A percentile compares a stretch with the other conserved stretches of the same genome.
phyloP scores from a whole-genome alignment of 2,329 filamentous ascomycete species.

The Claviceps monticola region DNA sequence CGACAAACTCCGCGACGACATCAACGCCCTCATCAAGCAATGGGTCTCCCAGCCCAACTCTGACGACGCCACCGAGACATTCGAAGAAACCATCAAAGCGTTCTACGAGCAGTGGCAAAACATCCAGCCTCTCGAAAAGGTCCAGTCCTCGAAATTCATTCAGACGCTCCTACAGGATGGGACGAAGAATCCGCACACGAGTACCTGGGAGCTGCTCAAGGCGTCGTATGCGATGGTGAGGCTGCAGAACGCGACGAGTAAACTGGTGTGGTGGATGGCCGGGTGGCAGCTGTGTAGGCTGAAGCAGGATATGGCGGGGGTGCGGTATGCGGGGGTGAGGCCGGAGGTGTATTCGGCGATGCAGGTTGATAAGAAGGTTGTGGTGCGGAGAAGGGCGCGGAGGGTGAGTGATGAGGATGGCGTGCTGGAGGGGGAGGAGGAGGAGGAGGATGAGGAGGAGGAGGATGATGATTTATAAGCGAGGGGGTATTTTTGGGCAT shows the following conservation, averaged over 20 bases:
- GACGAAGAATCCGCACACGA: constrained; percentile 14
- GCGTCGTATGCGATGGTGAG: constrained; percentile 33
- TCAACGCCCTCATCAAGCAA: constrained; percentile 13
- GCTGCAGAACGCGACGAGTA: constrained; percentile 9
- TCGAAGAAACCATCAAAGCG: constrained; percentile 16
- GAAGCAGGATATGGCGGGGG: constrained; percentile 22
- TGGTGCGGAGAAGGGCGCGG: constrained; percentile 10
- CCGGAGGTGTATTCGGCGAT: constrained; percentile 22
- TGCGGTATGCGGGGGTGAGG: constrained; percentile 17
- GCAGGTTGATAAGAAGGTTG: constrained; percentile 21
- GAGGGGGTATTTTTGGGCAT: not conserved
- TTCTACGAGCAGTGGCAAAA: constrained; percentile 27
- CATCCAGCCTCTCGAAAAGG: constrained; percentile 23
- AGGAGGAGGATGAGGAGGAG: not conserved
- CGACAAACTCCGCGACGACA: constrained; percentile 11
- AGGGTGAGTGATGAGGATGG: constrained; percentile 14
- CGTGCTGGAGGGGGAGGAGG: not conserved
- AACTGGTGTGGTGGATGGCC: constrained; percentile 33
- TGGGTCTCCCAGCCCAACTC: constrained; percentile 18
- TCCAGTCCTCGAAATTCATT: constrained; percentile 14
- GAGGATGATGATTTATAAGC: not conserved
- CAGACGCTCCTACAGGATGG: constrained; percentile 14
- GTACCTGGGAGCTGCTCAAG: constrained; percentile 34
- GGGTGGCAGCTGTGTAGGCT: constrained; percentile 34
- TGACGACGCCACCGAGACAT: constrained; percentile 8